Evolutionary conservation across 2,329 filamentous ascomycete species (phyloP), one percentile per base, ranked within the genome.

Genomic region (Didymella glomerata): DNA sequence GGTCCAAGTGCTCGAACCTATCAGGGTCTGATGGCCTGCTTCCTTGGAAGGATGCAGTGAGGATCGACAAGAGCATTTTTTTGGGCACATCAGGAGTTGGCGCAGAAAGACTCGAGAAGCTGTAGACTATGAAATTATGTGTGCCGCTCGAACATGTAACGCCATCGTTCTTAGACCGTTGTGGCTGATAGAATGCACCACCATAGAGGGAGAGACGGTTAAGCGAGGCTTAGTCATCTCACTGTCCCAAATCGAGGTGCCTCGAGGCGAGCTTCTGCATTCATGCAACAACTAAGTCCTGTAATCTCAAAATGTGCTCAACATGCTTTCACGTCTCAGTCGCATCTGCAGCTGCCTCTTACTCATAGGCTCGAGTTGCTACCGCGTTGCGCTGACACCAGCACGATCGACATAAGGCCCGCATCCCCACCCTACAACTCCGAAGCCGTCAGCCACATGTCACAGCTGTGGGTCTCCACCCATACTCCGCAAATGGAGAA

Each of bases 51-150:
- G 54, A 62, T 1, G 11, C 27, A 5, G 57, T 62, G 9, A 36
- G 25, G 4, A 48, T 65, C 28, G 68, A 72, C 20, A 71, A 63
- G 47, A 48, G 18, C 20, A 66, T 72, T 6, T 70, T 72, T 30
- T 34, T 71, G 53, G 61, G 65, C 8, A 42, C 36, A 2, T 28
- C 38, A 8, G 22, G 32, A 14, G 32, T 32, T 10, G 28, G 53
- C 14, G 4, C 30, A 4, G 30, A 45, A 4, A 40, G 36, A 13
- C 52, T 56, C 2, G 55, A 58, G 13, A 64, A 64, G 34, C 20
- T 65, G 34, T 65, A 54, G 16, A 25, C 4, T 40, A 20, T 8
- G n/a, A 6, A 8, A 40, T 8, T 11, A 14, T 14, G 2, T 8
- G 14, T 36, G 4, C 8, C 10, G 11, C 14, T 36, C 18, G 16